phyloP scores from a whole-genome alignment of 345 rosid species.

The Diplotaxis tenuifolia region DNA sequence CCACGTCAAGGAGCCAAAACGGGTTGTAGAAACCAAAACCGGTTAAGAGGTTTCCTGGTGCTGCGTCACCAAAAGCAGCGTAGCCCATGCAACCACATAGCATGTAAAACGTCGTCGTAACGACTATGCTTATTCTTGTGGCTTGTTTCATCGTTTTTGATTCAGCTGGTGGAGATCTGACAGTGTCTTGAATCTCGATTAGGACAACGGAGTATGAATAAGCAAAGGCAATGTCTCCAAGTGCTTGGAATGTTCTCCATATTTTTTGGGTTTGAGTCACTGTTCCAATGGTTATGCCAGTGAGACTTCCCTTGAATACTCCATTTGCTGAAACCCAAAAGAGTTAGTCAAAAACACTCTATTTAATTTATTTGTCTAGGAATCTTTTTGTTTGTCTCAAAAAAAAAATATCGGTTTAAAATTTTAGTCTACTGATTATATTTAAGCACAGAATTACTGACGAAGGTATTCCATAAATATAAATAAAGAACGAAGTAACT shows the following conservation, averaged over 20 bases:
- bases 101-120: constrained; percentile 49
- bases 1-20: constrained; percentile 73
- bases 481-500: too few relatives aligned
- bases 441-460: too few relatives aligned
- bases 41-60: constrained; percentile 75
- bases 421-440: too few relatives aligned
- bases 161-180: constrained; percentile 54
- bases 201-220: constrained; percentile 74
- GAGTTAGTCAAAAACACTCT: background rate
- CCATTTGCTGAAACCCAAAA: constrained; percentile 41
- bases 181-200: constrained; percentile 69
- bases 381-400: too few relatives aligned
- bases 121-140: constrained; percentile 36
- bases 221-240: constrained; percentile 89
- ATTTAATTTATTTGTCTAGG: background rate
- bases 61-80: constrained; percentile 63
- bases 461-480: too few relatives aligned
- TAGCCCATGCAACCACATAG: constrained; percentile 72
- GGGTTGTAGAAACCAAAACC: constrained; percentile 79
- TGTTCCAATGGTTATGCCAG: constrained; percentile 67
- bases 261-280: constrained; percentile 67
- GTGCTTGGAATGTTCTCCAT: constrained; percentile 83
- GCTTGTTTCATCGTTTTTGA: constrained; percentile 49
- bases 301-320: constrained; percentile 57
- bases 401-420: too few relatives aligned